Conservation (phyloP, 2,329 filamentous ascomycete species). For the Chrysoporthe deuterocubensis region DNA sequence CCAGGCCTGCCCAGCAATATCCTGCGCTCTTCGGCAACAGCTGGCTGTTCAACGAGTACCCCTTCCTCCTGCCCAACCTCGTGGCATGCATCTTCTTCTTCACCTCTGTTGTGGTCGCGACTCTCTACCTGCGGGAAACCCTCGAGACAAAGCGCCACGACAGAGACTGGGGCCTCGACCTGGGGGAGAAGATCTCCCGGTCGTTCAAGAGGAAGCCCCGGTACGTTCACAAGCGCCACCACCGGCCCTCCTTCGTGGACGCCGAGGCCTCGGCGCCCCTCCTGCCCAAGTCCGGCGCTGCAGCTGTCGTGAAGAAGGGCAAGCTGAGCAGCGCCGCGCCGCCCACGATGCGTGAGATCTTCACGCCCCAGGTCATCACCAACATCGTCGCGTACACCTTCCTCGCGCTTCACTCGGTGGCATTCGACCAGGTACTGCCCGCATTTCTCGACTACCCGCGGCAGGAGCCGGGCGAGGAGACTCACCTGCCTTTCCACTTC, state of each 20-base stretch:
- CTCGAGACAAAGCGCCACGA: constrained; percentile 70
- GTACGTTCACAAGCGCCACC: constrained; percentile 36
- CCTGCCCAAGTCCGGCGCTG: constrained; percentile 43
- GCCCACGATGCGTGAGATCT: constrained; percentile 61
- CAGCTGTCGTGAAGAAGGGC: constrained; percentile 15
- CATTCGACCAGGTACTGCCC: constrained; percentile 85
- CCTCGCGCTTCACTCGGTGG: constrained; percentile 79
- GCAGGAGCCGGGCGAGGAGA: constrained; percentile 57
- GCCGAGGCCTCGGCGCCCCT: constrained; percentile 62
- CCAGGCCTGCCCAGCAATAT: constrained; percentile 76
- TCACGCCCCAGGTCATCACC: constrained; percentile 74
- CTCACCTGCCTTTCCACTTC: constrained; percentile 77
- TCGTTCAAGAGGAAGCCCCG: constrained; percentile 36
- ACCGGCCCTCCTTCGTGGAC: constrained; percentile 55
- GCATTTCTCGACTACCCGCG: constrained; percentile 83
- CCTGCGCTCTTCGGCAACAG: constrained; percentile 71
- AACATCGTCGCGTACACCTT: constrained; percentile 80
- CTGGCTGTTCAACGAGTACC: constrained; percentile 73
- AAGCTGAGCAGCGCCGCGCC: constrained; percentile 33
- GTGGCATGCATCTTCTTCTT: constrained; percentile 77
- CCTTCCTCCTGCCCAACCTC: constrained; percentile 84
- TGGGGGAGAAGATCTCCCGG: constrained; percentile 68
- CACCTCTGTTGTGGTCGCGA: constrained; percentile 72
- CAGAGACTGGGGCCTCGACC: constrained; percentile 74
- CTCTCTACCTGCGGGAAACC: constrained; percentile 86